A percentile compares a stretch with the other conserved stretches of the same genome.
These are phyloP conservation scores for Filosporella fistucella DNA, from an alignment of 495 filamentous ascomycete species.

Conservation along the genomic window DNA sequence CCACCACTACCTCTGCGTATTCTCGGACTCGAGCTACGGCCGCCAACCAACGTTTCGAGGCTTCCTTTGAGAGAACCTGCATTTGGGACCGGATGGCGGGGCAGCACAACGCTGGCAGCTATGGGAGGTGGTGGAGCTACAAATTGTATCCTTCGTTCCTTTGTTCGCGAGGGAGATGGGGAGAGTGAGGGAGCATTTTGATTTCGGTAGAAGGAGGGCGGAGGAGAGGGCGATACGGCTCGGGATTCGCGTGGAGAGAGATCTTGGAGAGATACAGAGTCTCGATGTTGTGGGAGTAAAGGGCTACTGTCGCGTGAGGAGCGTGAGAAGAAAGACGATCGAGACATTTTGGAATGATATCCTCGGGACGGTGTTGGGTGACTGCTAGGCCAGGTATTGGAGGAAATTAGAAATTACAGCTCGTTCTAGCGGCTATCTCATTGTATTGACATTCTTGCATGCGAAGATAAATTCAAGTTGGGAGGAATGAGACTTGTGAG, in stretches of 20 bases:
- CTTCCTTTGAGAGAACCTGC: neutral
- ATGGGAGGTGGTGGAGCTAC: slow-evolving; percentile 23
- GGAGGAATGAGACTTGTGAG: no score
- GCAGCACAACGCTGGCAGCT: slow-evolving; percentile 8
- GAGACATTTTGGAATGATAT: slow-evolving; percentile 6
- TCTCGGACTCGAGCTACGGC: slow-evolving; percentile 1
- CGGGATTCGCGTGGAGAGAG: slow-evolving; percentile 19
- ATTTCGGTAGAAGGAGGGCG: slow-evolving; percentile 20
- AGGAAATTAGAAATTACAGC: no score
- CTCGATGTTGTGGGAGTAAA: slow-evolving; percentile 15
- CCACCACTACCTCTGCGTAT: neutral
- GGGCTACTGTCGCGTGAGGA: slow-evolving; percentile 17
- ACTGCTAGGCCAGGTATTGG: no score
- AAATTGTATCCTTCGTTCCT: slow-evolving; percentile 17
- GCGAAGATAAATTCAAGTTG: no score
- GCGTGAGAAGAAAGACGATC: slow-evolving; percentile 17
- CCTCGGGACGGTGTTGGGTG: no score
- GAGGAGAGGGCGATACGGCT: slow-evolving; percentile 11
- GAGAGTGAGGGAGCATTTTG: slow-evolving; percentile 1
- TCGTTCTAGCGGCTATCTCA: neutral
- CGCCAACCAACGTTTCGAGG: neutral
- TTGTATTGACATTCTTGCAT: neutral
- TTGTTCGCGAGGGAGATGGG: slow-evolving; percentile 4
- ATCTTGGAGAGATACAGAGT: slow-evolving; percentile 18
- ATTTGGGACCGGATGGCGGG: neutral